Conservation (phyloP, 78 protist genomes). For the Polysphondylium violaceum region DNA sequence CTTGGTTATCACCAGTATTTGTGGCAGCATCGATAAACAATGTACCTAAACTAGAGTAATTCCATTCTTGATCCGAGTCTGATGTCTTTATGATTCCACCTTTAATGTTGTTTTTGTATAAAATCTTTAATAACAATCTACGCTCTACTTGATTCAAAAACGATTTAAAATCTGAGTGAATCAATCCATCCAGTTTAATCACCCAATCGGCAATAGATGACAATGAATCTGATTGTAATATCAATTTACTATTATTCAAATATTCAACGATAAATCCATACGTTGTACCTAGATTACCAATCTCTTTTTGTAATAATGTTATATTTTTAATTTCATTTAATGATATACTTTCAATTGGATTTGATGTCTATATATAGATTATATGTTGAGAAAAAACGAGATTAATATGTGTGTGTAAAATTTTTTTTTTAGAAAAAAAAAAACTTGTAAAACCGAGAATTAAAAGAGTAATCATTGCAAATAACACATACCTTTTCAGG, state of each 20-base stretch:
- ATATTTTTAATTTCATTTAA: conserved; percentile 46
- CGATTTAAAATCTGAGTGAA: conserved; percentile 31
- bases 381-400: neutral
- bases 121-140: conserved; percentile 35
- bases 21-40: conserved; percentile 11
- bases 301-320: conserved; percentile 52
- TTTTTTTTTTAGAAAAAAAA: neutral
- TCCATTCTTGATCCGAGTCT: conserved; percentile 51
- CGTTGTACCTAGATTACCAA: conserved; percentile 10
- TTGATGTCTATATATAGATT: conserved; percentile 5
- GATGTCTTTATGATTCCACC: conserved; percentile 72
- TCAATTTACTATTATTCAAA: neutral
- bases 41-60: conserved; percentile 37
- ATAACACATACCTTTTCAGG: conserved; percentile 51
- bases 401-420: conserved; percentile 8
- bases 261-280: conserved; percentile 39
- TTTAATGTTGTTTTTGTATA: conserved; percentile 64
- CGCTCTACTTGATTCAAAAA: conserved; percentile 35
- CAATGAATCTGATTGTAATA: conserved; percentile 29
- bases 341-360: conserved; percentile 49
- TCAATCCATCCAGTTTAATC: conserved; percentile 52
- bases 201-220: conserved; percentile 69
- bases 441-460: neutral
- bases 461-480: neutral
- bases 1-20: neutral